Conservation (phyloP, 2,329 filamentous ascomycete species). For the Cercospora sp. region DNA sequence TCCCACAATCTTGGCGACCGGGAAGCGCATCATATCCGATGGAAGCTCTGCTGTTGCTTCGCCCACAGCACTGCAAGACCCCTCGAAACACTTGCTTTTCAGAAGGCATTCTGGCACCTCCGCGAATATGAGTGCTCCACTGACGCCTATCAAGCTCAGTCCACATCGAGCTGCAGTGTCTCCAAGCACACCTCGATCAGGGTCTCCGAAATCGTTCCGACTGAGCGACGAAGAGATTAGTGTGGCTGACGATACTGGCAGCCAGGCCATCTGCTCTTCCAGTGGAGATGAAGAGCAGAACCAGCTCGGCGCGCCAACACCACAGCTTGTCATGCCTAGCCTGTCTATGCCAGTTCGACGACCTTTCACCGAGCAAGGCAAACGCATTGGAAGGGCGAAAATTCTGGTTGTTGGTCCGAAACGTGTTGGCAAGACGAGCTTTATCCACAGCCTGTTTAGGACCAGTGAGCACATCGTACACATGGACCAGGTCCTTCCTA, state of each 20-base stretch:
- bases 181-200: conserved; percentile 61
- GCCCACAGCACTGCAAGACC: conserved; percentile 28
- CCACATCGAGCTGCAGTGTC: conserved; percentile 53
- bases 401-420: conserved; percentile 79
- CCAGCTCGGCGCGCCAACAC: conserved; percentile 42
- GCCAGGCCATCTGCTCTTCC: conserved; percentile 56
- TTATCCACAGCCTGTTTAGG: conserved; percentile 86
- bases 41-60: conserved; percentile 30
- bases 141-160: conserved; percentile 52
- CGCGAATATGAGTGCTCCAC: conserved; percentile 42
- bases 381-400: conserved; percentile 80
- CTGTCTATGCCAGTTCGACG: conserved; percentile 85
- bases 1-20: conserved; percentile 37
- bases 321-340: conserved; percentile 97
- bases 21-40: conserved; percentile 40
- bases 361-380: conserved; percentile 86
- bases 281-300: conserved; percentile 57
- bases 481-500: conserved; percentile 62
- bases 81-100: conserved; percentile 26
- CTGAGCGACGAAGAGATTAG: conserved; percentile 59
- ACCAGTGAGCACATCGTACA: conserved; percentile 90
- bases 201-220: conserved; percentile 58
- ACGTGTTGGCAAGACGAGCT: conserved; percentile 82
- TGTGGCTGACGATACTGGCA: conserved; percentile 55
- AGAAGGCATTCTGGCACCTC: conserved; percentile 33